Evolutionary conservation across 2,329 filamentous ascomycete genomes (phyloP).

Genomic region (Neofusicoccum ribis): DNA sequence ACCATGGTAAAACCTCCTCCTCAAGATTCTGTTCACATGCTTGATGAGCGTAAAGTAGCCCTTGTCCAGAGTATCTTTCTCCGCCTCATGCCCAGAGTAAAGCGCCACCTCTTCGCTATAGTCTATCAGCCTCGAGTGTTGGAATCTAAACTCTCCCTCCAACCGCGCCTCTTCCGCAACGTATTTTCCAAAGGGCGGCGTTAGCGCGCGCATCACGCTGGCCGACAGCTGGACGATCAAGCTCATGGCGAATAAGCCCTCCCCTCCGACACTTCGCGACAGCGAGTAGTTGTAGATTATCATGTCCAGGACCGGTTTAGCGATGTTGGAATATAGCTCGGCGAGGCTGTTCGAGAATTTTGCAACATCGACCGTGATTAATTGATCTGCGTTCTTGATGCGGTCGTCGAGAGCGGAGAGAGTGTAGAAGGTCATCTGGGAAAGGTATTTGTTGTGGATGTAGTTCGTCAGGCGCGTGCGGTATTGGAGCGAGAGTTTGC

Average conservation of each 20-base stretch:
- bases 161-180: constrained; percentile 93
- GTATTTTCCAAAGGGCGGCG: constrained; percentile 95
- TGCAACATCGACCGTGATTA: constrained; percentile 94
- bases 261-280: constrained; percentile 91
- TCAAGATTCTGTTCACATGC: constrained; percentile 93
- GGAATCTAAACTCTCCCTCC: constrained; percentile 94
- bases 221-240: constrained; percentile 91
- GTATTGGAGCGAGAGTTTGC: constrained; percentile 89
- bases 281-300: constrained; percentile 94
- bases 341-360: constrained; percentile 95
- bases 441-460: constrained; percentile 93
- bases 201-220: constrained; percentile 88
- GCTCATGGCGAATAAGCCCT: constrained; percentile 94
- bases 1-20: constrained; percentile 91
- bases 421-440: constrained; percentile 97
- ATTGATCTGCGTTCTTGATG: constrained; percentile 97
- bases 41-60: constrained; percentile 99
- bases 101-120: constrained; percentile 94
- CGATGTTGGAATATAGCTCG: constrained; percentile 93
- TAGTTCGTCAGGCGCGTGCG: constrained; percentile 89
- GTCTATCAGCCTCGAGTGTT: constrained; percentile 92
- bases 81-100: constrained; percentile 86
- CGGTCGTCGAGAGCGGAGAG: constrained; percentile 93
- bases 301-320: constrained; percentile 93
- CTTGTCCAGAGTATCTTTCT: constrained; percentile 96